Evolutionary conservation across 352 stramenopile species (phyloP).

Genomic region (Globisporangium nodosum): DNA sequence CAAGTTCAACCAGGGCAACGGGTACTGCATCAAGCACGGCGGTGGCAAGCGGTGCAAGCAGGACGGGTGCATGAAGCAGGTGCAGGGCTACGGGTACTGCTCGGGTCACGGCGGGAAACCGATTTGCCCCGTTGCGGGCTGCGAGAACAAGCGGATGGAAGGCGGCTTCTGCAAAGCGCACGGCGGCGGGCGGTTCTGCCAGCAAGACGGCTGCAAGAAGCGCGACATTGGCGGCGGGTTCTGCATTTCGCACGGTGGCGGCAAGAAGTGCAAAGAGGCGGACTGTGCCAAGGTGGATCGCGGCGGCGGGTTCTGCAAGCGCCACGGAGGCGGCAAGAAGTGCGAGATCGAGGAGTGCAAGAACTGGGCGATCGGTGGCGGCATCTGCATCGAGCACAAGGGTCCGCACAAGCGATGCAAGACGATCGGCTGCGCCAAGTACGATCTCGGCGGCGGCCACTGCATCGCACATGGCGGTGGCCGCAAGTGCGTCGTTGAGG

Average conservation of each 20-base stretch:
- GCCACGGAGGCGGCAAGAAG: constrained; percentile 82
- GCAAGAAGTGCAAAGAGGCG: constrained; percentile 71
- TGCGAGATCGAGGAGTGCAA: constrained; percentile 70
- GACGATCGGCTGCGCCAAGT: constrained; percentile 73
- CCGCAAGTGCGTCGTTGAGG: constrained; percentile 76
- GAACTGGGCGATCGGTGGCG: constrained; percentile 77
- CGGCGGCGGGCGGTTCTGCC: constrained; percentile 74
- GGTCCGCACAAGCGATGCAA: constrained; percentile 75
- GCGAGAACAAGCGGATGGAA: constrained; percentile 84
- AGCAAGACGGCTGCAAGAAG: constrained; percentile 66
- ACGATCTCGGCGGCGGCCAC: constrained; percentile 74
- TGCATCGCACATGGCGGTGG: constrained; percentile 84
- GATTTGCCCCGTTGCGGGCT: constrained; percentile 66
- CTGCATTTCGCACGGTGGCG: constrained; percentile 83
- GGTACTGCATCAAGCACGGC: constrained; percentile 82
- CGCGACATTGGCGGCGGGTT: constrained; percentile 82
- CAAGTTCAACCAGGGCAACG: constrained; percentile 85
- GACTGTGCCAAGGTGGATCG: constrained; percentile 80
- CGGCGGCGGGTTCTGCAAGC: constrained; percentile 75
- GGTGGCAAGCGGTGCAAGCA: constrained; percentile 83
- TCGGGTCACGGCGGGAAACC: constrained; percentile 78
- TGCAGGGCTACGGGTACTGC: constrained; percentile 82
- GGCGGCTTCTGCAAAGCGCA: constrained; percentile 84
- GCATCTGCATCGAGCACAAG: constrained; percentile 74
- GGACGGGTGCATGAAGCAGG: constrained; percentile 72